Evolutionary conservation across 2,329 filamentous ascomycete species (phyloP), one percentile per base, ranked within the genome.

Genomic region (Ampelomyces quisqualis): DNA sequence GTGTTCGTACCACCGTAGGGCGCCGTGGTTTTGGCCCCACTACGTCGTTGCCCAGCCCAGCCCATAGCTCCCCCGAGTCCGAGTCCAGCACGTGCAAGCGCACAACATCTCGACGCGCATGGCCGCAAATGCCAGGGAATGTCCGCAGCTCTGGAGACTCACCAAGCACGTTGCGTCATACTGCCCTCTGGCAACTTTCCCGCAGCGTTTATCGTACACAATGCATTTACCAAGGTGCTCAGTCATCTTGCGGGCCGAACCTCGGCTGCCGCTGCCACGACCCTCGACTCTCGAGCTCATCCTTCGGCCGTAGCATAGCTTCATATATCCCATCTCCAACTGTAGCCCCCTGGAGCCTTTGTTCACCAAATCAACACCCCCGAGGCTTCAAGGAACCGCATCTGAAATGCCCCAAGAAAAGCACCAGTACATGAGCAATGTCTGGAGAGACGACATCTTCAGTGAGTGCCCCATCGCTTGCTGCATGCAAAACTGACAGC

Each of bases 381-480:
- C 9, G 23, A 26, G 6, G 5, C 10, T 8, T 14, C 26, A 28
- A 10, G 4, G n/a, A 13, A 28, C 26, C 7, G 40, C 47, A 40
- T 26, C 51, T 45, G 74, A 47, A 30, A 90, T 90, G 86, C 71
- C 85, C 21, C 68, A 89, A 35, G 78, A 85, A 6, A 83, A 82
- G 56, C 84, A 82, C 37, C 77, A 87, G 47, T 95, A 90, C 61
- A 67, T 96, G 53, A 94, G 88, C 69, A 77, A 82, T 44, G 81
- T 90, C 57, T 96, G 90, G 90, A 84, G 78, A 56, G 86, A 95
- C 70, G 88, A 85, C 51, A 85, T 96, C 50, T 95, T 96, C 66
- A 80, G 88, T 93, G 70, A 53, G 47, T 22, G 11, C 6, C 21
- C 3, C 17, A 14, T 14, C 11, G 13, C 24, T 31, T 24, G 21